These are phyloP conservation scores for Cryptococcus jaspeensis DNA, from an alignment of 1,284 basidiomycete species.

Conservation along the genomic window DNA sequence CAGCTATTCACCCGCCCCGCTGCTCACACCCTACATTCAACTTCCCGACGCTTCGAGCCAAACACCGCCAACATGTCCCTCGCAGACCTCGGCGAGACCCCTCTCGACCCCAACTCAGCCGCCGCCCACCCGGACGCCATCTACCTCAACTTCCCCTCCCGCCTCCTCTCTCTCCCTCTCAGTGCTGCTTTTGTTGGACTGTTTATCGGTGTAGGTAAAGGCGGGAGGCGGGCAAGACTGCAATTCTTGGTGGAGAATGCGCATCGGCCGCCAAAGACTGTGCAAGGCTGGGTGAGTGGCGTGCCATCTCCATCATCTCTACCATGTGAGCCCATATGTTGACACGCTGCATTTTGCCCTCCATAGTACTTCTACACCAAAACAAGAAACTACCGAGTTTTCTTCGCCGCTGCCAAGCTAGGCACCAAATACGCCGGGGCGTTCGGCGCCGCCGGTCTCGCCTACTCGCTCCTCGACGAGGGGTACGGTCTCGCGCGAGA, in stretches of 20 bases:
- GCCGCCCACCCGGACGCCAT: slow-evolving; percentile 8
- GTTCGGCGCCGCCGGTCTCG: slow-evolving; percentile 35
- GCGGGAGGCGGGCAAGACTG: slow-evolving; percentile 41
- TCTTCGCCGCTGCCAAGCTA: slow-evolving; percentile 35
- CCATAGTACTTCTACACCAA: slow-evolving; percentile 52
- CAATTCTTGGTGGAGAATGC: slow-evolving; percentile 51
- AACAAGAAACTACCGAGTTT: slow-evolving; percentile 49
- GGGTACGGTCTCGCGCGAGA: slow-evolving; percentile 37
- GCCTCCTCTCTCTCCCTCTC: slow-evolving; percentile 40
- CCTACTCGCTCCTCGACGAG: slow-evolving; percentile 44
- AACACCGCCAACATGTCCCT: no score
- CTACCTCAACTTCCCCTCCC: slow-evolving; percentile 33
- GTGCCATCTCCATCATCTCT: neutral
- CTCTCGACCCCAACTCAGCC: no score
- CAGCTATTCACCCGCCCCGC: no score
- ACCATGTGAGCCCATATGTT: neutral
- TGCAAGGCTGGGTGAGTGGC: slow-evolving; percentile 49
- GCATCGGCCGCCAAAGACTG: slow-evolving; percentile 47
- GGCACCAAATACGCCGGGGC: slow-evolving; percentile 38
- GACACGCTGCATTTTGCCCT: neutral
- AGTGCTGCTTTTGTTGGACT: slow-evolving; percentile 41
- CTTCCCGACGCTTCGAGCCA: no score
- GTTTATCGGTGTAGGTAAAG: slow-evolving; percentile 44
- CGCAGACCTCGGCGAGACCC: no score
- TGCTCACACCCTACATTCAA: no score